A percentile compares a stretch with the other conserved stretches of the same genome.
Conservation (phyloP, 176 grass and related monocot genomes). For the Saccharum officinarum region DNA sequence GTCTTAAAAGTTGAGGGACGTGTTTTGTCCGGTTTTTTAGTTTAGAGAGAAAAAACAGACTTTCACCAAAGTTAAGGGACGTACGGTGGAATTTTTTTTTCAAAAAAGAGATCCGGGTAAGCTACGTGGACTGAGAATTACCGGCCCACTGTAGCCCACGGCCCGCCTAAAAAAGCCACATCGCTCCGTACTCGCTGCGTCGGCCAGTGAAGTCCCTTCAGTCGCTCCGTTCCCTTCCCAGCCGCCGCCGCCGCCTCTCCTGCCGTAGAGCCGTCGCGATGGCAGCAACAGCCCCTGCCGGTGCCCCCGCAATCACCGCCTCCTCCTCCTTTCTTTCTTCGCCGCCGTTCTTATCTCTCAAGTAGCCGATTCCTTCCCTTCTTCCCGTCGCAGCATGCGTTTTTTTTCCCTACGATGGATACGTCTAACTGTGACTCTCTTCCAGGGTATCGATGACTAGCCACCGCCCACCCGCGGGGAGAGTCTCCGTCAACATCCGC, state of each 20-base stretch:
- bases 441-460: constrained; percentile 36
- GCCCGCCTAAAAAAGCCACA: neutral
- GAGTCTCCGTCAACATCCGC: constrained; percentile 14
- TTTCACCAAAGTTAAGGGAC: too few species aligned
- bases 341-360: constrained; percentile 5
- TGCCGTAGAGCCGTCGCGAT: constrained; percentile 5
- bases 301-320: neutral
- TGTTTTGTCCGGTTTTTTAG: too few species aligned
- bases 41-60: too few species aligned
- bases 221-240: neutral
- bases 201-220: neutral
- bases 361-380: neutral
- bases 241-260: constrained; percentile 18
- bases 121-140: too few species aligned
- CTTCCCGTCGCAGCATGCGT: neutral
- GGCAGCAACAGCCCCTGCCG: constrained; percentile 9
- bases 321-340: constrained; percentile 9
- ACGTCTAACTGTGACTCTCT: neutral
- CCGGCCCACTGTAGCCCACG: neutral
- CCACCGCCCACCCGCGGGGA: constrained; percentile 18
- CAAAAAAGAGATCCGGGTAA: too few species aligned
- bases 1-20: too few species aligned
- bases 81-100: too few species aligned
- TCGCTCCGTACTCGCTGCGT: neutral
- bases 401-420: neutral